A percentile compares a stretch with the other conserved stretches of the same genome.
Conservation (phyloP, 1,284 basidiomycete genomes). For the Ceratobasidium papillatum region DNA sequence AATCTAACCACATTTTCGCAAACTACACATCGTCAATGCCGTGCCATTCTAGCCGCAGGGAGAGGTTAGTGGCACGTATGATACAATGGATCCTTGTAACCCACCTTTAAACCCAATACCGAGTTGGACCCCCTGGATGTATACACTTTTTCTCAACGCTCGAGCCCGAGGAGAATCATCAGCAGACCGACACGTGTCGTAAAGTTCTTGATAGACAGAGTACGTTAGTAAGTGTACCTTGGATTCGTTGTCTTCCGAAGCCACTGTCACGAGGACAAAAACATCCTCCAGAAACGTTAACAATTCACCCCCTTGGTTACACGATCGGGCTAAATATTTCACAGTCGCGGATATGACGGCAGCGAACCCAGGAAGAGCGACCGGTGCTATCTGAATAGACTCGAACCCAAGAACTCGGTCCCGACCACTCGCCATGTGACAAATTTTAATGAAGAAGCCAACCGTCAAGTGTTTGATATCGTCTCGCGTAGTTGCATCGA, state of each 20-base stretch:
- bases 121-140: background rate
- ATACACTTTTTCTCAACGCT: background rate
- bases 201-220: background rate
- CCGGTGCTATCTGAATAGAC: background rate
- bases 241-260: background rate
- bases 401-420: background rate
- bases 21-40: background rate
- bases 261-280: background rate
- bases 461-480: background rate
- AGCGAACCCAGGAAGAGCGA: background rate
- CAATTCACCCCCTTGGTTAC: background rate
- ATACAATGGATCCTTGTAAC: background rate
- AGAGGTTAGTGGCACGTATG: too few species aligned
- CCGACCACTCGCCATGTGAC: background rate
- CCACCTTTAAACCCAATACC: background rate
- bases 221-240: background rate
- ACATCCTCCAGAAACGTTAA: background rate
- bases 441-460: background rate
- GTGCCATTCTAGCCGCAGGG: background rate
- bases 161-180: background rate
- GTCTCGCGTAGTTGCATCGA: background rate
- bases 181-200: background rate
- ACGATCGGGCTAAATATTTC: background rate
- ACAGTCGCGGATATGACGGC: background rate
- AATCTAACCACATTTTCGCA: too few species aligned